These are phyloP conservation scores for Kurtzmaniella natalensis DNA, from an alignment of 1,139 yeast genomes.

Conservation along the genomic window DNA sequence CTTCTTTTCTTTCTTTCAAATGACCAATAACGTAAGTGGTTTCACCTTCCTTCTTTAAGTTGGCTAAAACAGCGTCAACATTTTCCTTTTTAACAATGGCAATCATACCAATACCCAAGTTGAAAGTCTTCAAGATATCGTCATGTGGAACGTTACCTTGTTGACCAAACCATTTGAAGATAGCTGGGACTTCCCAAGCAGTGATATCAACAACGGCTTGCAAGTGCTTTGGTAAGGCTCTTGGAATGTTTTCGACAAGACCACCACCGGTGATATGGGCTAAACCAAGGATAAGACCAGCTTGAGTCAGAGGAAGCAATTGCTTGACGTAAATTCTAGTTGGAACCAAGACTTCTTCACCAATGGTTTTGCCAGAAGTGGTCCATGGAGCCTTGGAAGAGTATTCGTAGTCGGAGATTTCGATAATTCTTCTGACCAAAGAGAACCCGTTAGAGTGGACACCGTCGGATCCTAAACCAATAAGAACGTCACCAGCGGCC, in stretches of 20 bases:
- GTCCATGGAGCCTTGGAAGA: slow-evolving; percentile 82
- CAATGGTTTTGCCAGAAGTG: slow-evolving; percentile 63
- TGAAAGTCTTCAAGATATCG: slow-evolving; percentile 87
- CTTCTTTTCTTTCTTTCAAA: slow-evolving; percentile 51
- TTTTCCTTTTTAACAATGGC: slow-evolving; percentile 67
- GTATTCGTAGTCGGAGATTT: slow-evolving; percentile 65
- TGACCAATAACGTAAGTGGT: slow-evolving; percentile 75
- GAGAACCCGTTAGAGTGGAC: slow-evolving; percentile 97
- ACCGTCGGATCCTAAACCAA: slow-evolving; percentile 90
- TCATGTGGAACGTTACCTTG: slow-evolving; percentile 84
- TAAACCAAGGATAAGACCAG: slow-evolving; percentile 73
- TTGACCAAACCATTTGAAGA: slow-evolving; percentile 90
- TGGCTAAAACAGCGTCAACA: slow-evolving; percentile 51
- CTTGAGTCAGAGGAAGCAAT: slow-evolving; percentile 65
- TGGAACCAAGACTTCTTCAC: slow-evolving; percentile 83
- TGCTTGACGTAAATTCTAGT: slow-evolving; percentile 95
- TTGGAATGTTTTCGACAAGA: slow-evolving; percentile 89
- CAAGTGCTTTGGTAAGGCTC: slow-evolving; percentile 79
- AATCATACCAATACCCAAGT: slow-evolving; percentile 97
- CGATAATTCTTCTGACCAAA: slow-evolving; percentile 90
- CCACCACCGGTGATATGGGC: slow-evolving; percentile 99
- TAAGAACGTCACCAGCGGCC: slow-evolving; percentile 72
- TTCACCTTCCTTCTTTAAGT: slow-evolving; percentile 66
- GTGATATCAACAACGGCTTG: slow-evolving; percentile 78
- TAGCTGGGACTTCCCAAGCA: slow-evolving; percentile 79